Evolutionary conservation across 2,329 filamentous ascomycete genomes (phyloP).

Genomic region (Diaporthe citri): DNA sequence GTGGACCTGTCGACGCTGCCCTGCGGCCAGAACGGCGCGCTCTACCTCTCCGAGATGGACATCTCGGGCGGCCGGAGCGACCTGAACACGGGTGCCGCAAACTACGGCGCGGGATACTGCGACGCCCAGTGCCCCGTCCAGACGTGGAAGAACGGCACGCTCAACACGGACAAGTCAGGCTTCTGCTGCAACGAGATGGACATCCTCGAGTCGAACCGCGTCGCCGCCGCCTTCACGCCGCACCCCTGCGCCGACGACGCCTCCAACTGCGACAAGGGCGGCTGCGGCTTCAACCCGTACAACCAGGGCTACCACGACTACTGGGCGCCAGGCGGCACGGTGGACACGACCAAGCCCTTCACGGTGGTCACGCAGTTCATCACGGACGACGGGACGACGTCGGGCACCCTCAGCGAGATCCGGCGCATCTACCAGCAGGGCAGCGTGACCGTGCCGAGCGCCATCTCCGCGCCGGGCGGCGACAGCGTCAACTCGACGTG

Average conservation of each 20-base stretch:
- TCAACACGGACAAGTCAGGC: constrained; percentile 58
- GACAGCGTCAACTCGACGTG: constrained; percentile 60
- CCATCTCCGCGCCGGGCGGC: constrained; percentile 39
- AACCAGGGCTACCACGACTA: constrained; percentile 45
- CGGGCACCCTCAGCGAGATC: constrained; percentile 59
- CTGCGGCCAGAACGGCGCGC: constrained; percentile 73
- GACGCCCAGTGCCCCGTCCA: constrained; percentile 54
- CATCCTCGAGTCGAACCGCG: constrained; percentile 69
- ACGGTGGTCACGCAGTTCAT: constrained; percentile 61
- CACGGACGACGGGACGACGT: constrained; percentile 47
- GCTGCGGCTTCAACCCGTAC: constrained; percentile 62
- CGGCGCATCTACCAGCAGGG: constrained; percentile 60
- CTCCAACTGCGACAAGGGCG: constrained; percentile 63
- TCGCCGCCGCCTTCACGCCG: constrained; percentile 69
- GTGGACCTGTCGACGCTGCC: constrained; percentile 72
- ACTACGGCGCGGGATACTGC: constrained; percentile 62
- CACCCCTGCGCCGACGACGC: constrained; percentile 62
- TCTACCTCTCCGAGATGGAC: constrained; percentile 52
- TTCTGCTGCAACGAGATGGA: constrained; percentile 65
- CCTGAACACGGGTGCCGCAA: constrained; percentile 53
- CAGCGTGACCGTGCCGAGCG: constrained; percentile 56
- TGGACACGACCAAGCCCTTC: constrained; percentile 59
- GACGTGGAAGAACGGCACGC: constrained; percentile 54
- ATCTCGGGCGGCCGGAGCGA: constrained; percentile 64
- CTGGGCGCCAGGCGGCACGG: constrained; percentile 48